Percentiles rank a stretch among this genome's conserved stretches.
Conservation (phyloP, 495 filamentous ascomycete species). For the Lasiosphaeria miniovina region DNA sequence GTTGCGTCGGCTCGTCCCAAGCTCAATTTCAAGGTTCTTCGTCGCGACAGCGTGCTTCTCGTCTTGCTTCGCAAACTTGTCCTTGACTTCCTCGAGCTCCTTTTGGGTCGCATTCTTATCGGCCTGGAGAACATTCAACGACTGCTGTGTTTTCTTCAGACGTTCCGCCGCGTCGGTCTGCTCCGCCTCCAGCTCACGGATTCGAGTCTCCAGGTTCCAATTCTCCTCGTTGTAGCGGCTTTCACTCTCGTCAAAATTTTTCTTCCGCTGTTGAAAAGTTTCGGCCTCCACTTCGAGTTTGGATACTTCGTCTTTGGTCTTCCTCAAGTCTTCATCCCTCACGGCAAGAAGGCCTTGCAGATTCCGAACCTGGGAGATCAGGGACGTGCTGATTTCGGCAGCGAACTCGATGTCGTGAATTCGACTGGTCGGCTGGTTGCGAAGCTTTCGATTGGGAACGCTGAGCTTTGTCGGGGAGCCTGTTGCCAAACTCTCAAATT, state of each 20-base stretch:
- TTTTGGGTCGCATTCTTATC: constrained; percentile 76
- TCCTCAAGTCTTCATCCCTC: constrained; percentile 80
- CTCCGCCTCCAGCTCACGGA: constrained; percentile 72
- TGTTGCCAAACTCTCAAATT: constrained; percentile 80
- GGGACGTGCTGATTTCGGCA: constrained; percentile 87
- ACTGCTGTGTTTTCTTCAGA: constrained; percentile 74
- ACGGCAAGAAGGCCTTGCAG: constrained; percentile 79
- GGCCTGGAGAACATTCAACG: constrained; percentile 60
- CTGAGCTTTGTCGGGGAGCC: constrained; percentile 86
- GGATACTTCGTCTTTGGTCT: constrained; percentile 67
- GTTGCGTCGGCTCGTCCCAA: constrained; percentile 72
- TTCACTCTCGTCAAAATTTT: constrained; percentile 85
- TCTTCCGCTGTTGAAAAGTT: constrained; percentile 71
- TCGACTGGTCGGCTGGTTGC: constrained; percentile 82
- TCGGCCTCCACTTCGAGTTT: constrained; percentile 79
- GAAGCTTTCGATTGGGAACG: constrained; percentile 76
- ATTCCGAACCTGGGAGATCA: constrained; percentile 85
- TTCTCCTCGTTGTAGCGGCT: constrained; percentile 96
- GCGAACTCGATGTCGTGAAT: constrained; percentile 95
- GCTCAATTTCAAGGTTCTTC: constrained; percentile 85
- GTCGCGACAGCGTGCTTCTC: constrained; percentile 73
- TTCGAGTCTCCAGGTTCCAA: constrained; percentile 88
- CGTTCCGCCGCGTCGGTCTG: constrained; percentile 70
- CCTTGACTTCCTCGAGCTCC: constrained; percentile 84
- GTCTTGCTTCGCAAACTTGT: constrained; percentile 67